Conservation (phyloP, 805 yeast genomes). For the Monosporozyma siamensis region DNA sequence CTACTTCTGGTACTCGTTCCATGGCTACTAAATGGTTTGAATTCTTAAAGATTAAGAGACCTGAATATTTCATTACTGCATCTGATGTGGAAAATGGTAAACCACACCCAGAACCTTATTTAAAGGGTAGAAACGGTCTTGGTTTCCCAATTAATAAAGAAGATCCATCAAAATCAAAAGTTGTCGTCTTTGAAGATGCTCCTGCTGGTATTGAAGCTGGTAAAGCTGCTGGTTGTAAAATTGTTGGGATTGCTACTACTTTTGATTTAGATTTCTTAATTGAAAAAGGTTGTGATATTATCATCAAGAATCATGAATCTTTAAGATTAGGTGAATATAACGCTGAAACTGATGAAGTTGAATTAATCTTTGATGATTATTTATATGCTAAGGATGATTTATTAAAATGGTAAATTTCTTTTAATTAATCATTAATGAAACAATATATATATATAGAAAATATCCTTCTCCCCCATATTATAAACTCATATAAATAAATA, state of each 20-base stretch:
- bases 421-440: no score
- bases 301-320: constrained; percentile 60
- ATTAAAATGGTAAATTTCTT: constrained; percentile 27
- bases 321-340: constrained; percentile 51
- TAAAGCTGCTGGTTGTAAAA: constrained; percentile 71
- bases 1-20: constrained; percentile 71
- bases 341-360: constrained; percentile 33
- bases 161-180: constrained; percentile 33
- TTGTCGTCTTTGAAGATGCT: constrained; percentile 78
- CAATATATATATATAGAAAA: background rate
- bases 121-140: constrained; percentile 39
- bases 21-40: constrained; percentile 75
- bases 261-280: constrained; percentile 60
- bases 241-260: constrained; percentile 77
- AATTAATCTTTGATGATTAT: constrained; percentile 32
- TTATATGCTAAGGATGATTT: constrained; percentile 31
- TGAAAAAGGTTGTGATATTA: constrained; percentile 73
- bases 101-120: constrained; percentile 82
- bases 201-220: constrained; percentile 85
- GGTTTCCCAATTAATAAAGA: constrained; percentile 31
- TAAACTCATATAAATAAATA: no score
- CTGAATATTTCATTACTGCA: constrained; percentile 73
- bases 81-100: constrained; percentile 72
- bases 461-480: background rate
- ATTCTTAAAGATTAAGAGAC: constrained; percentile 50